A percentile compares a stretch with the other conserved stretches of the same genome.
Evolutionary conservation across 2,329 filamentous ascomycete species (phyloP).

Genomic region (Aspergillus awamori): DNA sequence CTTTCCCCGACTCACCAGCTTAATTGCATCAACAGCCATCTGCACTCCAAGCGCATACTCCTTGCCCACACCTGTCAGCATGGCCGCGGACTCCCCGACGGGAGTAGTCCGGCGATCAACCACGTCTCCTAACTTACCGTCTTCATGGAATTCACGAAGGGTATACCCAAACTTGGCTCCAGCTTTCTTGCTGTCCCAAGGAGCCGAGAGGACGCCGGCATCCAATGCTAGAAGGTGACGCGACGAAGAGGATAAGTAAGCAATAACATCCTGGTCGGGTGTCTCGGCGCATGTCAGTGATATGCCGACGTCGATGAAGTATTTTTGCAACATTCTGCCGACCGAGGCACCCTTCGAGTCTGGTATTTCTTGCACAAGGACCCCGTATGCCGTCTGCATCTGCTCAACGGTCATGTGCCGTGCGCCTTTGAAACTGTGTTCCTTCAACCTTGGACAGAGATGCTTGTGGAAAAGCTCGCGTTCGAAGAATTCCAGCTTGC

Average conservation of each 20-base stretch:
- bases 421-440: neutral
- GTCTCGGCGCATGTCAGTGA: conserved; percentile 6
- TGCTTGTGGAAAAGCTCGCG: conserved; percentile 6
- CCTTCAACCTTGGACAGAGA: conserved; percentile 4
- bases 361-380: conserved; percentile 9
- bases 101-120: neutral
- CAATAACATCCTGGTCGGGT: neutral
- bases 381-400: conserved; percentile 8
- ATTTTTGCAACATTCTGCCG: neutral
- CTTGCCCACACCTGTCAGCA: neutral
- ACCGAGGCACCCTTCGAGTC: neutral
- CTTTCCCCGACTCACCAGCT: conserved; percentile 7
- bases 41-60: neutral
- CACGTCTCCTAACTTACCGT: neutral
- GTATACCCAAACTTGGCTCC: neutral
- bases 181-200: neutral
- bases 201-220: neutral
- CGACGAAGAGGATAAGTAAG: conserved; percentile 7
- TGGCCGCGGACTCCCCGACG: neutral
- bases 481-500: conserved; percentile 14
- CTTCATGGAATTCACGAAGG: neutral
- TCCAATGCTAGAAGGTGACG: conserved; percentile 4
- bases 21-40: neutral
- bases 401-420: neutral
- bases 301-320: conserved; percentile 15